Evolutionary conservation across 306 rosid species (phyloP).

Genomic region (Carpinus viminea): DNA sequence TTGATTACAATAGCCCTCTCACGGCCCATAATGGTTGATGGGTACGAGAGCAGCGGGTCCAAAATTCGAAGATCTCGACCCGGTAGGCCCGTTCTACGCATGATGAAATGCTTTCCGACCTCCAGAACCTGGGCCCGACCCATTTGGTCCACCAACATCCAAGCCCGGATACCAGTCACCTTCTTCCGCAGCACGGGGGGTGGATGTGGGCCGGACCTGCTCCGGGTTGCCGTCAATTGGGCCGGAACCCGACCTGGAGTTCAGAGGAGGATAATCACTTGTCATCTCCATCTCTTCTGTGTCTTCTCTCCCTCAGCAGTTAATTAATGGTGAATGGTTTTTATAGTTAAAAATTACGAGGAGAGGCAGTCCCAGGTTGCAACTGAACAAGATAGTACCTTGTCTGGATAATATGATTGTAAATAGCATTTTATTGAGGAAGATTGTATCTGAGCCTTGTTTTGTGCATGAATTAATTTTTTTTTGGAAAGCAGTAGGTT

Average conservation of each 20-base stretch:
- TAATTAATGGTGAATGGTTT: not conserved
- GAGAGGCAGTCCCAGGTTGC: not conserved
- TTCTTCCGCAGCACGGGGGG: slow-evolving; percentile 38
- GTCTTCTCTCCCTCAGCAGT: not conserved
- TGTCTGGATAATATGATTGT: not conserved
- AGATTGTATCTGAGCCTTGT: too few species aligned
- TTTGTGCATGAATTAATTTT: too few species aligned
- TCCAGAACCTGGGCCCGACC: slow-evolving; percentile 52
- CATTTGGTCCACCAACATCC: slow-evolving; percentile 44
- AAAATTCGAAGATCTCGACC: slow-evolving; percentile 75
- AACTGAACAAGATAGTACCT: not conserved
- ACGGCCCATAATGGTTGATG: slow-evolving; percentile 69
- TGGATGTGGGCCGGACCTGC: slow-evolving; percentile 26
- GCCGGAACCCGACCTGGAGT: slow-evolving; percentile 5
- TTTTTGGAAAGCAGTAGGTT: too few species aligned
- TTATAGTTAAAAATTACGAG: not conserved
- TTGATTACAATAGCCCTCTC: slow-evolving; percentile 74
- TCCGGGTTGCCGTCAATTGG: slow-evolving; percentile 31
- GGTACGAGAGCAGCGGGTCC: slow-evolving; percentile 66
- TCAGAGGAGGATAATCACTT: slow-evolving; percentile 21
- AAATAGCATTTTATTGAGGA: not conserved
- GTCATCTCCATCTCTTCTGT: not conserved
- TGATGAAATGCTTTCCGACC: slow-evolving; percentile 58
- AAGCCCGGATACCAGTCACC: slow-evolving; percentile 44
- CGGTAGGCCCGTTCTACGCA: slow-evolving; percentile 74